A percentile compares a stretch with the other conserved stretches of the same genome.
Conservation (phyloP, 2,329 filamentous ascomycete genomes). For the Alternaria triticina region DNA sequence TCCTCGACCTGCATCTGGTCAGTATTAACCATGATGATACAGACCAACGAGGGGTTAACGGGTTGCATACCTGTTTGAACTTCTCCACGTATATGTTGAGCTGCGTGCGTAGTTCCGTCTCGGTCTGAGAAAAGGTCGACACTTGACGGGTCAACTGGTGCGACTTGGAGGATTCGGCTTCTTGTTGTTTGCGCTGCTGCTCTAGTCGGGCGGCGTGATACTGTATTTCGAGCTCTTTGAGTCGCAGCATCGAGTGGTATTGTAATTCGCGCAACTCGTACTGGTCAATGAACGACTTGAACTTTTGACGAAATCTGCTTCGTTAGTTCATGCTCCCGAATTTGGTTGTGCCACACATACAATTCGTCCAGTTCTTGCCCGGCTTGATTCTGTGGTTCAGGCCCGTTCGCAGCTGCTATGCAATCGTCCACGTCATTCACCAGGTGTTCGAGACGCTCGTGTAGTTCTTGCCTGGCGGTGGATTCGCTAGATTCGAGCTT, state of each 20-base stretch:
- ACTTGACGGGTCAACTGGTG: constrained; percentile 90
- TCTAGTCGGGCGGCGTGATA: constrained; percentile 89
- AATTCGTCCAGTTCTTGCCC: constrained; percentile 90
- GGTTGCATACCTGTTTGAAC: constrained; percentile 86
- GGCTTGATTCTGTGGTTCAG: constrained; percentile 74
- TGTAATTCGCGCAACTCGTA: constrained; percentile 95
- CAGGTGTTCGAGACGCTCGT: constrained; percentile 81
- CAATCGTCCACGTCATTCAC: constrained; percentile 86
- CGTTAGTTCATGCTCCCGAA: constrained; percentile 4
- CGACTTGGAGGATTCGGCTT: constrained; percentile 78
- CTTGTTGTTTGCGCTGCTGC: constrained; percentile 85
- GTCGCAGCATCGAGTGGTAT: constrained; percentile 88
- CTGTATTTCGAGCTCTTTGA: constrained; percentile 94
- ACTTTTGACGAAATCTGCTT: constrained; percentile 70
- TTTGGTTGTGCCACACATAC: constrained; percentile 59
- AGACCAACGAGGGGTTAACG: constrained; percentile 26
- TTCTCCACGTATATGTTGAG: constrained; percentile 99
- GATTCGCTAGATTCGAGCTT: constrained; percentile 86
- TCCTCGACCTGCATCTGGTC: constrained; percentile 85
- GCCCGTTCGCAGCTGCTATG: constrained; percentile 84
- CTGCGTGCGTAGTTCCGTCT: constrained; percentile 90
- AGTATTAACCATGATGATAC: constrained; percentile 50
- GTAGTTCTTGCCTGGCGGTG: constrained; percentile 79
- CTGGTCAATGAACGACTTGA: constrained; percentile 95
- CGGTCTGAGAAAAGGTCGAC: constrained; percentile 93